Base-by-base conservation (phyloP, 345 rosid species). In the Dimocarpus longan region DNA sequence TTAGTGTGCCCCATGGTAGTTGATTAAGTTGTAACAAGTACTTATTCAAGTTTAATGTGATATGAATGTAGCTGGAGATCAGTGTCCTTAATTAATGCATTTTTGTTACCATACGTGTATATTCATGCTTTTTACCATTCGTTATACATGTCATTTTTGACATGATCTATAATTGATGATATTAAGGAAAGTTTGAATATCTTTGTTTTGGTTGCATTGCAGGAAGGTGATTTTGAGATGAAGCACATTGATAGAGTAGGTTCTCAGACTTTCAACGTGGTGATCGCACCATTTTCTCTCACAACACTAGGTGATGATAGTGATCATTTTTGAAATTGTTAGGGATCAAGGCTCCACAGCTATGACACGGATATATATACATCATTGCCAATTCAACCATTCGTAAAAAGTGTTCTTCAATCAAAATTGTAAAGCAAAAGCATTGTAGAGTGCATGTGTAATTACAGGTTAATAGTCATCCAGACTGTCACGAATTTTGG, bases 171-270 rank as follows among this genome's bases (percentile, higher is more conserved):
- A 32, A 9, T 59, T 10, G 6, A 57, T 74, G 40, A 16, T 46
- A 73, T n/a, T 43, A 1, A 28, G 26, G 6, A 39, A 68, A 76
- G n/a, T 57, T 40, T 11, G 44, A 24, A 16, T 56, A 63, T 32
- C 22, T 46, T 28, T 32, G 16, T 24, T 65, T 82, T 52, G 59
- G 15, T 65, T 70, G 60, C 59, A 64, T 63, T 82, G 83, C 89
- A 90, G 97, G 94, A 92, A 88, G 94, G 97, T 7, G 93, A 92
- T 67, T 90, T 90, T 46, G 94, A 92, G 87, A 89, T 92, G 97
- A 92, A 90, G 75, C 92, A 90, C 76, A 86, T 89, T 1, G 97
- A 90, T 80, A 79, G 9, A 68, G 82, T 87, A 26, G 87, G 85
- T 63, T 82, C 91, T 21, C 84, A 73, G 21, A 85, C 88, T n/a